Base-by-base conservation (phyloP, 768 basidiomycete genomes). In the Kwoniella sp. region DNA sequence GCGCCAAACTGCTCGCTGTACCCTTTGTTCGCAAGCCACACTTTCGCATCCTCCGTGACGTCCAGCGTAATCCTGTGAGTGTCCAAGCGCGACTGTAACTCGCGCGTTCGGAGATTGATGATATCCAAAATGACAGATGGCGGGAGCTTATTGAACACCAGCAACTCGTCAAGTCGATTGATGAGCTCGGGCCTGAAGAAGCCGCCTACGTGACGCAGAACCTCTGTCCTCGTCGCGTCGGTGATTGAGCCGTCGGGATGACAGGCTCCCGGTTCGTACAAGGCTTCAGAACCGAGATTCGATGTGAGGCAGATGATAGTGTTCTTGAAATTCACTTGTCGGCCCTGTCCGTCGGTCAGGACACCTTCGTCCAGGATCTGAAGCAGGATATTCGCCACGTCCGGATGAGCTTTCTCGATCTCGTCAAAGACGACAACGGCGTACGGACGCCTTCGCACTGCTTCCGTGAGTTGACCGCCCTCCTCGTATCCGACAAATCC, bases 251-350 rank as follows among this genome's bases (percentile, higher is more conserved):
- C 91, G n/a, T 87, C 81, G 23, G 78, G 81, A 61, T 87, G 84
- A 55, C 86, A 87, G 1, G 91, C 86, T 0, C 86, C 83, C 4
- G 85, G 79, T 67, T 89, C 86, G 0, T 88, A 89, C 25, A 94
- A 86, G 15, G 73, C 75, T 65, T 80, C 74, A n/a, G 71, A 69
- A 37, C 90, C 93, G 26, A 95, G 85, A 71, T 95, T 95, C 73
- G 90, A 90, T 1, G 93, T 94, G 29, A 93, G 82, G 77, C 91
- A 92, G 74, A 96, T 89, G 74, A 94, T 93, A 1, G 93, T 93
- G 79, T 94, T 96, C 87, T 89, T 92, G 83, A 95, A 94, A 78
- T 93, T 92, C 2, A 95, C 89, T 76, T 92, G 91, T 60, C 91
- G 86, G 11, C 93, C 93, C 77, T 93, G 92, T 67, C 90, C 92